A percentile compares a stretch with the other conserved stretches of the same genome.
These are phyloP conservation scores for Ophiostoma piceae DNA, from an alignment of 2,329 filamentous ascomycete species.

Conservation along the genomic window DNA sequence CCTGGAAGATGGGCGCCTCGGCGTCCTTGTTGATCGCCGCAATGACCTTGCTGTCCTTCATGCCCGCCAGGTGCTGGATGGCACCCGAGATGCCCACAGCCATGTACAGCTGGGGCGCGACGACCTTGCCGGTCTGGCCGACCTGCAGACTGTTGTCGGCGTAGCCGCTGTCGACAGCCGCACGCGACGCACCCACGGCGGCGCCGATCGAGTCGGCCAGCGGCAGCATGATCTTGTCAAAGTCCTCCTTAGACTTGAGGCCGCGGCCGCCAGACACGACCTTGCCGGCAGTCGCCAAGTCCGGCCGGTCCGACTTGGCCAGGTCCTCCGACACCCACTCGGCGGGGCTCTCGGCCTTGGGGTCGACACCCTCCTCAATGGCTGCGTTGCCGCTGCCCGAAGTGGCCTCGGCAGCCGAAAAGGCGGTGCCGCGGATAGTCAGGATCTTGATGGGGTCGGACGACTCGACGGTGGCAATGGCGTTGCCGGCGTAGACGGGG, in stretches of 20 bases:
- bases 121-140: conserved; percentile 97
- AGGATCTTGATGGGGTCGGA: conserved; percentile 79
- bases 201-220: conserved; percentile 88
- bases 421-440: conserved; percentile 89
- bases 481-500: conserved; percentile 96
- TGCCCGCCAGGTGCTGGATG: conserved; percentile 96
- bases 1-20: conserved; percentile 96
- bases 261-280: conserved; percentile 93
- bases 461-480: conserved; percentile 92
- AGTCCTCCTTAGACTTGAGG: conserved; percentile 96
- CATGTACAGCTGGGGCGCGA: conserved; percentile 91
- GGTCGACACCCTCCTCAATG: conserved; percentile 76
- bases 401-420: conserved; percentile 66
- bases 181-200: conserved; percentile 91
- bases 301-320: conserved; percentile 86
- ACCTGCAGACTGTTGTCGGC: conserved; percentile 98
- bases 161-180: conserved; percentile 93
- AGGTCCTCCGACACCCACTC: conserved; percentile 95
- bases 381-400: conserved; percentile 58
- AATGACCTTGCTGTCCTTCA: conserved; percentile 99
- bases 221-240: conserved; percentile 86
- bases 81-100: conserved; percentile 94
- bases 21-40: conserved; percentile 97
- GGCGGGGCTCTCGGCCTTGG: conserved; percentile 65
- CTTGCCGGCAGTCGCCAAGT: conserved; percentile 79